A percentile compares a stretch with the other conserved stretches of the same genome.
Evolutionary conservation across 257 asterid genomes (phyloP).

Genomic region (Nemophila menziesii): DNA sequence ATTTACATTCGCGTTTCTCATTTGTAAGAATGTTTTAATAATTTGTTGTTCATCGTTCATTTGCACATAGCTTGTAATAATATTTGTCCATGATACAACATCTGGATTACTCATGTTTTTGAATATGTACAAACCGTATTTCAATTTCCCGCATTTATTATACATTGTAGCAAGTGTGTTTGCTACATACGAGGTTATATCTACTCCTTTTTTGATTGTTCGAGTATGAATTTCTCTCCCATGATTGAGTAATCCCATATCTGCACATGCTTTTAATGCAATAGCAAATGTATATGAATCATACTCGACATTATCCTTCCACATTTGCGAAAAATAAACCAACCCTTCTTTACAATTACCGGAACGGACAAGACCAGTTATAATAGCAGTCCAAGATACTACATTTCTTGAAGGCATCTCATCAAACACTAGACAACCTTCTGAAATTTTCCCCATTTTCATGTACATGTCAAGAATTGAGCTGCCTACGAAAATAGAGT

Average conservation of each 20-base stretch:
- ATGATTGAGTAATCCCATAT: conserved; percentile 34
- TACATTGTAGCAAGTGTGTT: conserved; percentile 78
- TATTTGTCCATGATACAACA: conserved; percentile 84
- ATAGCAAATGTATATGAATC: conserved; percentile 74
- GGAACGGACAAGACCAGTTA: conserved; percentile 75
- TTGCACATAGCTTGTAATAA: conserved; percentile 55
- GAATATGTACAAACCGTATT: conserved; percentile 46
- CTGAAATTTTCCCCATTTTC: conserved; percentile 51
- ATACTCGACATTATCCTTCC: conserved; percentile 48
- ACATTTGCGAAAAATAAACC: conserved; percentile 52
- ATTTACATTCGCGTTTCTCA: conserved; percentile 39
- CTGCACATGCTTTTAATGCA: conserved; percentile 86
- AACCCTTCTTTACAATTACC: conserved; percentile 47
- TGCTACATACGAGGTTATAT: conserved; percentile 52
- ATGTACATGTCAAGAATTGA: conserved; percentile 72
- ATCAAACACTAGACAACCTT: conserved; percentile 51
- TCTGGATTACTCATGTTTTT: conserved; percentile 49
- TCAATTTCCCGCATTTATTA: conserved; percentile 62
- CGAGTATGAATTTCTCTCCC: conserved; percentile 75
- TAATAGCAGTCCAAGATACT: conserved; percentile 85
- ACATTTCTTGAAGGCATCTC: conserved; percentile 82
- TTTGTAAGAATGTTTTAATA: conserved; percentile 40
- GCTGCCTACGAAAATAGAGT: conserved; percentile 79
- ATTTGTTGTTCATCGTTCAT: conserved; percentile 47
- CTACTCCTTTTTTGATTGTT: conserved; percentile 52